phyloP scores from a whole-genome alignment of 352 stramenopile species.

The Saprolegnia diclina region DNA sequence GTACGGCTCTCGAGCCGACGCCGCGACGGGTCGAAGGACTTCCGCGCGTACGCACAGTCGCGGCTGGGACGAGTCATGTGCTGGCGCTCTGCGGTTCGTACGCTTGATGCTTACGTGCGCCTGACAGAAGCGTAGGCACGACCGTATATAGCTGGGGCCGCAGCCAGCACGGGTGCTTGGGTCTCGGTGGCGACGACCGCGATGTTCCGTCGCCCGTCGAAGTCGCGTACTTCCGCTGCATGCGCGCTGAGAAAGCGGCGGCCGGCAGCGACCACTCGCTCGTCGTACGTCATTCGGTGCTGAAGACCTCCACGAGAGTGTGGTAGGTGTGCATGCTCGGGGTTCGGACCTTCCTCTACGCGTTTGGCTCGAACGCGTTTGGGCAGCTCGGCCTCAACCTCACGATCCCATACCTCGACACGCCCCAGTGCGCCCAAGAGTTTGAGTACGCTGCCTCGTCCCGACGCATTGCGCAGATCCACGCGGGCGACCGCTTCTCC shows the following conservation, averaged over 20 bases:
- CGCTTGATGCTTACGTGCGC: neutral
- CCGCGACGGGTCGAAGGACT: constrained; percentile 36
- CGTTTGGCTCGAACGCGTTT: constrained; percentile 59
- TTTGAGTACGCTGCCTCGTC: constrained; percentile 32
- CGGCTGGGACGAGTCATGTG: constrained; percentile 46
- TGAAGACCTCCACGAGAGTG: neutral
- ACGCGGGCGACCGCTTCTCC: constrained; percentile 51
- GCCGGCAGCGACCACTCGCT: constrained; percentile 62
- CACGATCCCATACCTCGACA: constrained; percentile 37
- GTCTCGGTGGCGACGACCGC: constrained; percentile 40
- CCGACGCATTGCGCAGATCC: constrained; percentile 38
- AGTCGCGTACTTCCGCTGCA: constrained; percentile 53
- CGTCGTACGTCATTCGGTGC: constrained; percentile 28
- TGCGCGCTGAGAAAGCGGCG: constrained; percentile 40
- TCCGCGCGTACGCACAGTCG: constrained; percentile 35
- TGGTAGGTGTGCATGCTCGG: constrained; percentile 37
- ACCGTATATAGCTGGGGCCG: constrained; percentile 45
- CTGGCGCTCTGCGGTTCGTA: constrained; percentile 35
- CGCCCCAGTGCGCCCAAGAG: constrained; percentile 55
- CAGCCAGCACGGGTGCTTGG: constrained; percentile 42
- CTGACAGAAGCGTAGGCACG: neutral
- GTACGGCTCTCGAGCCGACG: neutral
- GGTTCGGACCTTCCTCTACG: constrained; percentile 48
- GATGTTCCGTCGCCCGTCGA: constrained; percentile 34
- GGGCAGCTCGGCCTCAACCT: constrained; percentile 56